Base-by-base conservation (phyloP, 768 basidiomycete genomes). In the Sporobolomyces phaffii region DNA sequence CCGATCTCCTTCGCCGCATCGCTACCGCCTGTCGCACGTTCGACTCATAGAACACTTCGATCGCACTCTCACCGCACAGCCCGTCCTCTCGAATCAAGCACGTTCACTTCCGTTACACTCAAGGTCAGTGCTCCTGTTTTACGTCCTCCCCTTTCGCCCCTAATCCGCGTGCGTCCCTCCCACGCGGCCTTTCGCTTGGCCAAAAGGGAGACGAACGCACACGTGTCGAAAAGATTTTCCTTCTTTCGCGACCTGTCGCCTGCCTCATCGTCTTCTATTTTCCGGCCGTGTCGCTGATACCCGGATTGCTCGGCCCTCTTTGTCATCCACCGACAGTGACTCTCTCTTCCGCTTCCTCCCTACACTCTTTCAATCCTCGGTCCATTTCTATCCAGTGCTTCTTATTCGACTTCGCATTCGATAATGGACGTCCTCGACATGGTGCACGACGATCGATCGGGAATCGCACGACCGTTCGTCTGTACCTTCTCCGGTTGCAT, bases 401-500 rank as follows among this genome's bases (percentile, higher is more conserved):
- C 48, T 49, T 22, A n/a, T n/a, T n/a, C 40, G 40, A 26, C 41
- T 57, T 28, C 54, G 17, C 41, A 40, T 54, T 31, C 31, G 17
- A 20, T 9, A 38, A 58, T 58, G 56, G 56, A 58, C 22, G 5
- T 58, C 28, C 43, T 58, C 41, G 56, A 58, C 7, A 11, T 58
- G 8, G 56, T 58, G 15, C 56, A 60, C 26, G 68, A 60, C 9
- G 58, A 64, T 41, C 34, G 49, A 10, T 9, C 43, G 14, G 22
- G 29, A 17, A 7, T 18, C 22, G 20, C 8, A n/a, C 68, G 77
- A 22, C 77, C 77, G 0, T 76, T 68, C 63, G 62, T 69, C 36
- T 78, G 77, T 65, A 49, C 52, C 33, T 73, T 53, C 44, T 44
- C 51, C 0, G 64, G 57, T 14, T 80, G 80, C 64, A 61, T 64